Percentiles rank a stretch among this genome's conserved stretches.
Conservation (phyloP, 2,329 filamentous ascomycete species). For the Cryphonectria parasitica region DNA sequence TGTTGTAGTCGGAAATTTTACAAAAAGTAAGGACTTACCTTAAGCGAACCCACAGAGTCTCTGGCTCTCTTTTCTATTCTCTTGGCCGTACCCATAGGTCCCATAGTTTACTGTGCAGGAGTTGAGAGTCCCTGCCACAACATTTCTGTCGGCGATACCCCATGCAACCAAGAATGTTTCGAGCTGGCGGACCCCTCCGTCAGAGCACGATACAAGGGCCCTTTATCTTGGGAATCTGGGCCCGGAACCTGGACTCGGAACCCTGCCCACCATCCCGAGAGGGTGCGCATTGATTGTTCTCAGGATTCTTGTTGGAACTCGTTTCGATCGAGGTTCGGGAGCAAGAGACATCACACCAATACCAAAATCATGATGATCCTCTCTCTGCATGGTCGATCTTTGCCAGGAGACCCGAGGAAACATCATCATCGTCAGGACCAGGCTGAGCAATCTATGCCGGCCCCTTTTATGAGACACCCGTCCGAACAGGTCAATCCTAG, state of each 20-base stretch:
- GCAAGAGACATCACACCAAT: neutral
- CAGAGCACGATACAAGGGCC: slow-evolving; percentile 15
- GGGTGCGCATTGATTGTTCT: neutral
- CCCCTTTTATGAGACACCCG: neutral
- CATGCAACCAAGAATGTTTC: slow-evolving; percentile 27
- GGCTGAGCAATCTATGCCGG: neutral
- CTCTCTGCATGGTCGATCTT: neutral
- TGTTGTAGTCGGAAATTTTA: too few species aligned
- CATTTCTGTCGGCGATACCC: neutral
- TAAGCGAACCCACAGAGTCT: too few species aligned
- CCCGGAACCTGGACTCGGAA: neutral
- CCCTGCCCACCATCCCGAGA: slow-evolving; percentile 16
- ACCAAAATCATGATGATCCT: neutral
- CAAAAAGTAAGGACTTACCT: too few species aligned
- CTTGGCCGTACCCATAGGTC: neutral
- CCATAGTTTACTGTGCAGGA: neutral
- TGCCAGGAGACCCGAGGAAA: neutral
- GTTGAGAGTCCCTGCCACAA: neutral
- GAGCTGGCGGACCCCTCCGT: slow-evolving; percentile 24
- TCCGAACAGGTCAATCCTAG: neutral
- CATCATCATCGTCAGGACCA: neutral
- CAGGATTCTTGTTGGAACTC: neutral
- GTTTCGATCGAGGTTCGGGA: neutral
- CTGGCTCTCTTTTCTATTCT: too few species aligned
- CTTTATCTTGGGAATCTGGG: neutral